Percentiles rank a stretch among this genome's conserved stretches.
phyloP scores from a whole-genome alignment of 331 rosid genomes.

The Phaseolus coccineus region DNA sequence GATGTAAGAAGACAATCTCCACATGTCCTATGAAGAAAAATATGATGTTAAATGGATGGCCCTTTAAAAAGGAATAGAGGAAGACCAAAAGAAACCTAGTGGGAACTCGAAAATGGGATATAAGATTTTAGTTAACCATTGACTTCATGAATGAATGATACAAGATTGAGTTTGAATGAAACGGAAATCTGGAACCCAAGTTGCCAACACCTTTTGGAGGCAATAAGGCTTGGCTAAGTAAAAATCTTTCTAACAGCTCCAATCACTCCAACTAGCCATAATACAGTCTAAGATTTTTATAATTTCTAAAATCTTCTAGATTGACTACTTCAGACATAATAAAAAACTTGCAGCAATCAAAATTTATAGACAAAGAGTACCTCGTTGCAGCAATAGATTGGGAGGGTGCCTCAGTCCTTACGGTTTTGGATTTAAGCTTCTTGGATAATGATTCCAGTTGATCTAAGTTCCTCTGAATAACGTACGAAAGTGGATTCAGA shows the following conservation, averaged over 20 bases:
- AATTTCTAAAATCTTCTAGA: not conserved
- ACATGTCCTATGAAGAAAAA: not conserved
- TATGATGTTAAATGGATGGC: not conserved
- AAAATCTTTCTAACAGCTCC: not conserved
- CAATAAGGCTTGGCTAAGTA: not conserved
- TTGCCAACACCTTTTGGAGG: not conserved
- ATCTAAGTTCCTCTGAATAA: constrained; percentile 89
- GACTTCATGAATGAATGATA: constrained; percentile 7
- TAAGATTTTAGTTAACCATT: not conserved
- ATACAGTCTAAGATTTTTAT: not conserved
- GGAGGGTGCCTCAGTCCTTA: constrained; percentile 88
- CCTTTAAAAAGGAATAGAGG: not conserved
- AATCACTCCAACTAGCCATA: constrained; percentile 24
- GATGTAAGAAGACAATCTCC: not conserved
- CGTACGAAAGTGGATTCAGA: constrained; percentile 31
- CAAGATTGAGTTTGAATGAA: not conserved
- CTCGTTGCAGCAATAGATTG: constrained; percentile 97
- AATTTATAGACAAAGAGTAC: constrained; percentile 50
- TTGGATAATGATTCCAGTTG: constrained; percentile 93
- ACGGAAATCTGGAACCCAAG: constrained; percentile 3
- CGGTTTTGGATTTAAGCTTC: constrained; percentile 92
- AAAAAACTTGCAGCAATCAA: not conserved
- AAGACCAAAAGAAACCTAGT: not conserved
- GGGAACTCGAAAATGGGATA: not conserved
- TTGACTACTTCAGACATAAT: constrained; percentile 3